Conservation (phyloP, 1,284 basidiomycete genomes). For the Ceratobasidium sp. region DNA sequence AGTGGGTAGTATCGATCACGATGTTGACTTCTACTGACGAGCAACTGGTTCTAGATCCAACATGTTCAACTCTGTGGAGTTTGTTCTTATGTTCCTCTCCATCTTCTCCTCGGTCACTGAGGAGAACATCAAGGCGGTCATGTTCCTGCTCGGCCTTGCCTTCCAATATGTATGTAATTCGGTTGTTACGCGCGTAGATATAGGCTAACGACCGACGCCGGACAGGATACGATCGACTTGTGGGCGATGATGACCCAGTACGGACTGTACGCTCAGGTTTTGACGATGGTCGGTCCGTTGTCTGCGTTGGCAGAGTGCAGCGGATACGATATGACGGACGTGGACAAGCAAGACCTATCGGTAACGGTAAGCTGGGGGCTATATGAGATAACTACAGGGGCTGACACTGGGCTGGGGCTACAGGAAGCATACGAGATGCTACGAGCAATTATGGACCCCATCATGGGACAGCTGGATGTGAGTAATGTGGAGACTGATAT, state of each 20-base stretch:
- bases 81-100: conserved; percentile 19
- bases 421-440: conserved; percentile 4
- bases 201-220: background rate
- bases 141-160: background rate
- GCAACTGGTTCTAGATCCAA: background rate
- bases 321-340: conserved; percentile 1
- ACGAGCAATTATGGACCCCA: background rate
- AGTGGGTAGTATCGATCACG: too few species aligned
- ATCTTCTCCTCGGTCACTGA: background rate
- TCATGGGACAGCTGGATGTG: background rate
- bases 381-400: too few species aligned
- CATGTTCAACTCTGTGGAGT: conserved; percentile 12
- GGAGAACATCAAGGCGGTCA: conserved; percentile 1
- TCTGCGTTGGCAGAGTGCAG: background rate
- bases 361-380: background rate
- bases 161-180: background rate
- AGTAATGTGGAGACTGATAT: background rate
- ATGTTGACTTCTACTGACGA: too few species aligned
- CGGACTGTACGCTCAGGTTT: background rate
- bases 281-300: background rate
- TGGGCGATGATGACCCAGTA: background rate
- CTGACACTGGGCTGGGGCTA: background rate
- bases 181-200: background rate
- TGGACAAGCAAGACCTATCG: background rate
- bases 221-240: conserved; percentile 5